A percentile compares a stretch with the other conserved stretches of the same genome.
phyloP scores from a whole-genome alignment of 352 stramenopile genomes.

The Phytophthora litchii region DNA sequence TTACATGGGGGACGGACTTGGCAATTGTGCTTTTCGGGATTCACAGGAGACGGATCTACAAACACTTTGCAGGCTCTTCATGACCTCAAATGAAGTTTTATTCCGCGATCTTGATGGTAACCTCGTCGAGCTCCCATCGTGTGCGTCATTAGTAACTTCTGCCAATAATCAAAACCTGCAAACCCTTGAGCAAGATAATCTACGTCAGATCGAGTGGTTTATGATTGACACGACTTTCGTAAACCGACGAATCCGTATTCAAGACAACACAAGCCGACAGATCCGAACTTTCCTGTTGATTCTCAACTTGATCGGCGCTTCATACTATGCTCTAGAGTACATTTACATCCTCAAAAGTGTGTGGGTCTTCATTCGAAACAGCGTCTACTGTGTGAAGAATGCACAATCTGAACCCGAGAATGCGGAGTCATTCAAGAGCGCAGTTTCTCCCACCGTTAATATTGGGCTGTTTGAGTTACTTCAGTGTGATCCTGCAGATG shows the following conservation, averaged over 20 bases:
- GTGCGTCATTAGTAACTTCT: constrained; percentile 19
- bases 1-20: constrained; percentile 43
- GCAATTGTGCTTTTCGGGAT: constrained; percentile 42
- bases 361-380: constrained; percentile 32
- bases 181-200: constrained; percentile 21
- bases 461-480: constrained; percentile 27
- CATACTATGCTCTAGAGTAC: constrained; percentile 43
- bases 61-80: constrained; percentile 43
- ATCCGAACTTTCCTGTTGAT: constrained; percentile 43
- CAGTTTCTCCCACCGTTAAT: not conserved
- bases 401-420: not conserved
- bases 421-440: constrained; percentile 15
- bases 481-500: constrained; percentile 32
- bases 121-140: constrained; percentile 26
- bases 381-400: constrained; percentile 23
- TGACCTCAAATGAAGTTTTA: constrained; percentile 32
- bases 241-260: constrained; percentile 37
- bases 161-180: not conserved
- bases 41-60: constrained; percentile 48
- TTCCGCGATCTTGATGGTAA: constrained; percentile 31
- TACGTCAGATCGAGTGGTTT: constrained; percentile 45
- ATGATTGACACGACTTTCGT: constrained; percentile 34
- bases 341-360: constrained; percentile 35
- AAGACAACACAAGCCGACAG: constrained; percentile 48
- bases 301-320: constrained; percentile 42